These are phyloP conservation scores for Trametes villosa DNA, from an alignment of 768 basidiomycete genomes.

Conservation along the genomic window DNA sequence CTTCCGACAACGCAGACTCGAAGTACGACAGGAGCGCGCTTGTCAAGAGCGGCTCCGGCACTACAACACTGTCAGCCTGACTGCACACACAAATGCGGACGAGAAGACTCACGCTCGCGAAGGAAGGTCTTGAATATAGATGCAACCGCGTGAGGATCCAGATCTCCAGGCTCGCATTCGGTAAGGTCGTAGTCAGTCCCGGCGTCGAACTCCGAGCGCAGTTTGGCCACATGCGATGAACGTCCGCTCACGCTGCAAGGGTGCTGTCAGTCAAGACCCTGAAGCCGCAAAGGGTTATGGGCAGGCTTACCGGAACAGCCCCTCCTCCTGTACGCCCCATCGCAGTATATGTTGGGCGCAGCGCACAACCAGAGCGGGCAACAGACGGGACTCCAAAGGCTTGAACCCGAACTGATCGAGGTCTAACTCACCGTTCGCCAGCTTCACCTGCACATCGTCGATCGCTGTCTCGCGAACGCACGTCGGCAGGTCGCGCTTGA, in stretches of 20 bases:
- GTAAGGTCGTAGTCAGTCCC: conserved; percentile 87
- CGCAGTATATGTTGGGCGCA: conserved; percentile 81
- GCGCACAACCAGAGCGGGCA: conserved; percentile 80
- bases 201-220: conserved; percentile 82
- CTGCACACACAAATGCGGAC: conserved; percentile 16
- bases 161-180: conserved; percentile 77
- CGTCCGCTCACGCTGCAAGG: conserved; percentile 75
- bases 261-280: conserved; percentile 3
- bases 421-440: conserved; percentile 13
- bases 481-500: conserved; percentile 59
- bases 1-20: conserved; percentile 74
- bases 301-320: conserved; percentile 77
- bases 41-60: conserved; percentile 88
- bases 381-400: conserved; percentile 36
- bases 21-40: conserved; percentile 71
- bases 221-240: conserved; percentile 74
- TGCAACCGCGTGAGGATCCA: conserved; percentile 94
- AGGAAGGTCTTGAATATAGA: conserved; percentile 92
- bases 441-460: conserved; percentile 24
- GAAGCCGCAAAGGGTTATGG: neutral
- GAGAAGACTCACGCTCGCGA: conserved; percentile 75
- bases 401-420: conserved; percentile 19
- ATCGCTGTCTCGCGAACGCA: conserved; percentile 64
- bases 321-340: conserved; percentile 89
- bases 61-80: conserved; percentile 44